Percentiles rank a stretch among this genome's conserved stretches.
Evolutionary conservation across 2,329 filamentous ascomycete genomes (phyloP).

Genomic region (Neopestalotiopsis sp.): DNA sequence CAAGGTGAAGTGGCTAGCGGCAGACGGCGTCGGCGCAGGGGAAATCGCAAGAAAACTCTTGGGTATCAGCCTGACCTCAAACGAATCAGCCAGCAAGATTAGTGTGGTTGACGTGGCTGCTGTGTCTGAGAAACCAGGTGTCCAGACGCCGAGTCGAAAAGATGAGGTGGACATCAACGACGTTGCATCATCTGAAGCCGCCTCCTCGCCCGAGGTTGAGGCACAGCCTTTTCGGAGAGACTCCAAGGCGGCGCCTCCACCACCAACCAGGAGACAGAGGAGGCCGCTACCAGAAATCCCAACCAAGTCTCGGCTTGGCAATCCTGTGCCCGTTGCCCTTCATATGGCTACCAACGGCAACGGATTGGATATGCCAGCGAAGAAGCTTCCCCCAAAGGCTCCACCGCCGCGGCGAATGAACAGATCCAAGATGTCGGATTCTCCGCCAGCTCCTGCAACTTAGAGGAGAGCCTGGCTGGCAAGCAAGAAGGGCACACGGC

Average conservation of each 20-base stretch:
- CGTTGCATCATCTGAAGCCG: background rate
- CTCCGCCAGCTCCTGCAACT: conserved; percentile 21
- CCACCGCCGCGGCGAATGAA: conserved; percentile 53
- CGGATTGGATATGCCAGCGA: conserved; percentile 26
- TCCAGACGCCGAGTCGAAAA: conserved; percentile 78
- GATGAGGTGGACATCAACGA: conserved; percentile 31
- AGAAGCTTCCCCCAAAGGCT: conserved; percentile 51
- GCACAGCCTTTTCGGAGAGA: conserved; percentile 19
- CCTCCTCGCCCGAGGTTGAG: conserved; percentile 15
- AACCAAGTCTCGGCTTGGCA: conserved; percentile 58
- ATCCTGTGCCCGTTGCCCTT: conserved; percentile 39
- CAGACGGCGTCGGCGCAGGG: conserved; percentile 40
- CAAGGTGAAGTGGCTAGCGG: conserved; percentile 72
- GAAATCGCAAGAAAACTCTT: conserved; percentile 63
- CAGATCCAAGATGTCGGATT: conserved; percentile 42
- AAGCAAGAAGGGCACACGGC: background rate
- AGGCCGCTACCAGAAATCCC: conserved; percentile 61
- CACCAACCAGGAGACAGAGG: conserved; percentile 40
- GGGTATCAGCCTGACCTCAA: conserved; percentile 72
- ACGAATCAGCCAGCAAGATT: conserved; percentile 72
- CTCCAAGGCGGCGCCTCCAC: conserved; percentile 24
- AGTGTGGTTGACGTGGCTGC: conserved; percentile 81
- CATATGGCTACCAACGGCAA: conserved; percentile 32
- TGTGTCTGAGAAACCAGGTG: conserved; percentile 81
- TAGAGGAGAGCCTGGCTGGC: background rate